phyloP scores from a whole-genome alignment of 177 flowering plant genomes.

The Vitis hybrid region DNA sequence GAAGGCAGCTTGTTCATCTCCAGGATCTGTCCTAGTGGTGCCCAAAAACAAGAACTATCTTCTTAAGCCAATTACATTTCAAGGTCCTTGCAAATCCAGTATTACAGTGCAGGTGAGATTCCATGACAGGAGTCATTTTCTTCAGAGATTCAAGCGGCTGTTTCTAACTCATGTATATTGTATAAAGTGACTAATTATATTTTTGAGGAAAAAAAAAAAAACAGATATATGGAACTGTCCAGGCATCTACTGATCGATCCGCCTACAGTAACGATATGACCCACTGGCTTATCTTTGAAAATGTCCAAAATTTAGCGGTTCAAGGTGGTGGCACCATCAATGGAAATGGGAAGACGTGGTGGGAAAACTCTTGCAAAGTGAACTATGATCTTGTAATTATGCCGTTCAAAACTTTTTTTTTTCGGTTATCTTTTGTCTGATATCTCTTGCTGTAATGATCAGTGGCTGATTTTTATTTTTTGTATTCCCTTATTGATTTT shows the following conservation, averaged over 20 bases:
- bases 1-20: constrained; percentile 49
- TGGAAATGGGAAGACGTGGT: constrained; percentile 88
- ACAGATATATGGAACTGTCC: constrained; percentile 57
- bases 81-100: constrained; percentile 67
- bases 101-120: constrained; percentile 33
- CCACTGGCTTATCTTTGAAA: constrained; percentile 63
- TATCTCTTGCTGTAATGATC: background rate
- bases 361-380: constrained; percentile 80
- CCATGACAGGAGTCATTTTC: too few relatives aligned
- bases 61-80: constrained; percentile 53
- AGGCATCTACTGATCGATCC: constrained; percentile 42
- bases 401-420: background rate
- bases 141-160: too few relatives aligned
- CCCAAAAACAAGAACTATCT: constrained; percentile 48
- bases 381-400: constrained; percentile 42
- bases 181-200: background rate
- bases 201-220: background rate
- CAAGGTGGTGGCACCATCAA: constrained; percentile 78
- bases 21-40: constrained; percentile 40
- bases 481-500: constrained; percentile 7
- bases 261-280: constrained; percentile 40
- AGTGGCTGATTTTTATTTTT: constrained; percentile 11
- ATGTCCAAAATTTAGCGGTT: constrained; percentile 41
- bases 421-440: background rate
- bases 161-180: too few relatives aligned